Evolutionary conservation across 2,329 filamentous ascomycete species (phyloP).

Genomic region (Phaeosphaeriaceae sp.): DNA sequence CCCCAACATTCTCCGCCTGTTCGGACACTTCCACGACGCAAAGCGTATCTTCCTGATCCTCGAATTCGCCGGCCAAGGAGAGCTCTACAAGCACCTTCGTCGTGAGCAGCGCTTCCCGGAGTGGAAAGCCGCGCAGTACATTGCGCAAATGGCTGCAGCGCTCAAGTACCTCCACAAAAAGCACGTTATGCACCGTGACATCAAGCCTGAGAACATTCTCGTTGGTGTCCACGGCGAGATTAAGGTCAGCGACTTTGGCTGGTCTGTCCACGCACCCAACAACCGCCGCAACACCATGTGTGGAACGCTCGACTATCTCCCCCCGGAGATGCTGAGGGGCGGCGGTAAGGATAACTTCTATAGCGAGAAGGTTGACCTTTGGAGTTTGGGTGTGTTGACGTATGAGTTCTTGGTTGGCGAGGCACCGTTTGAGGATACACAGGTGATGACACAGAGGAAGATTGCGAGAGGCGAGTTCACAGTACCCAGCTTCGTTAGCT

Average conservation of each 20-base stretch:
- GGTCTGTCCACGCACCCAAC: constrained; percentile 97
- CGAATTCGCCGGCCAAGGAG: constrained; percentile 84
- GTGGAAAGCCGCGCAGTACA: constrained; percentile 85
- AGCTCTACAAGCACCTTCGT: constrained; percentile 86
- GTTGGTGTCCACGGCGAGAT: constrained; percentile 97
- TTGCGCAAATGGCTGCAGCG: constrained; percentile 89
- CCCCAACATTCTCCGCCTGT: constrained; percentile 83
- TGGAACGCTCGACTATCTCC: constrained; percentile 95
- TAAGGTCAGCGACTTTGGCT: constrained; percentile 98
- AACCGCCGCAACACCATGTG: constrained; percentile 94
- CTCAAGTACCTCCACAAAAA: constrained; percentile 93
- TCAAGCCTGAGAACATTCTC: constrained; percentile 97
- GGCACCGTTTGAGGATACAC: constrained; percentile 95
- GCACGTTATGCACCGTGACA: constrained; percentile 96
- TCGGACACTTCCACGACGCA: constrained; percentile 87
- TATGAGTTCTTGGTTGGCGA: constrained; percentile 97
- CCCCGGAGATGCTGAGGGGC: constrained; percentile 94
- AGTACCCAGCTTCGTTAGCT: constrained; percentile 86
- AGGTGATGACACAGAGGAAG: constrained; percentile 89
- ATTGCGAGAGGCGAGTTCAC: constrained; percentile 92
- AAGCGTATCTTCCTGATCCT: constrained; percentile 88
- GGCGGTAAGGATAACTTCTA: constrained; percentile 86
- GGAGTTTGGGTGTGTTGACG: constrained; percentile 92
- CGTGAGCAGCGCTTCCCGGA: constrained; percentile 82
- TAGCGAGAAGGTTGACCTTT: constrained; percentile 93